These are phyloP conservation scores for Macrocystidia cucumis DNA, from an alignment of 1,284 basidiomycete species.

Conservation along the genomic window DNA sequence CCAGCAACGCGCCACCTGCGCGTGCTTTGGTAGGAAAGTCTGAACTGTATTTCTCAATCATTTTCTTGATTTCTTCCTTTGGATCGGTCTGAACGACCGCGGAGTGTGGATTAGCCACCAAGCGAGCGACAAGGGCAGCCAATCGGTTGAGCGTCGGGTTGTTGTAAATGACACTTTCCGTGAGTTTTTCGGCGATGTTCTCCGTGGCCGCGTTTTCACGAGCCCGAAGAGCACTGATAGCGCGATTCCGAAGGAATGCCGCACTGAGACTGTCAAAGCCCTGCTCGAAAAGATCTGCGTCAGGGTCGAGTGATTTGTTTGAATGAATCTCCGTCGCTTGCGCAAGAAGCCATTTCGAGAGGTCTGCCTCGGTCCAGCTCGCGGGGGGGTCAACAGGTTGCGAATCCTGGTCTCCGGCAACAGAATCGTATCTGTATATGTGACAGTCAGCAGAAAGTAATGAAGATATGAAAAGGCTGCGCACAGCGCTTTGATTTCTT, in stretches of 20 bases:
- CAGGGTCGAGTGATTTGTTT: slow-evolving; percentile 5
- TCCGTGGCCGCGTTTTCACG: too few species aligned
- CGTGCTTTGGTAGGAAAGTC: slow-evolving; percentile 2
- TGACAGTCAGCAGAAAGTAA: slow-evolving; percentile 3
- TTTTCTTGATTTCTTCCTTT: not conserved
- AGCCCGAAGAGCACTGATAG: slow-evolving; percentile 18
- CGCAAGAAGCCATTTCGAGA: slow-evolving; percentile 16
- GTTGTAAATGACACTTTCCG: slow-evolving; percentile 16
- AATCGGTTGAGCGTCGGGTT: slow-evolving; percentile 14
- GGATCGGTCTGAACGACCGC: not conserved
- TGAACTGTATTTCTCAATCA: slow-evolving; percentile 7
- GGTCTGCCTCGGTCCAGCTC: slow-evolving; percentile 10
- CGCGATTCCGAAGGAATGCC: slow-evolving; percentile 23
- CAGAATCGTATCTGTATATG: slow-evolving; percentile 17
- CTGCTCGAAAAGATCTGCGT: slow-evolving; percentile 20
- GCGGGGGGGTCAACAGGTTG: slow-evolving; percentile 11
- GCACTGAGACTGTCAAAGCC: slow-evolving; percentile 25
- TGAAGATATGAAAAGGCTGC: too few species aligned
- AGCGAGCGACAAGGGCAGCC: slow-evolving; percentile 7
- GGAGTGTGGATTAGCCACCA: slow-evolving; percentile 3
- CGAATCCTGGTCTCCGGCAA: too few species aligned
- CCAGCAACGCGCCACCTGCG: not conserved
- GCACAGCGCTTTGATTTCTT: slow-evolving; percentile 28
- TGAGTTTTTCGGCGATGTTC: too few species aligned
- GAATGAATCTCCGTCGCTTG: slow-evolving; percentile 14